Conservation (phyloP, 495 filamentous ascomycete species). For the Trichoderma erinaceum region DNA sequence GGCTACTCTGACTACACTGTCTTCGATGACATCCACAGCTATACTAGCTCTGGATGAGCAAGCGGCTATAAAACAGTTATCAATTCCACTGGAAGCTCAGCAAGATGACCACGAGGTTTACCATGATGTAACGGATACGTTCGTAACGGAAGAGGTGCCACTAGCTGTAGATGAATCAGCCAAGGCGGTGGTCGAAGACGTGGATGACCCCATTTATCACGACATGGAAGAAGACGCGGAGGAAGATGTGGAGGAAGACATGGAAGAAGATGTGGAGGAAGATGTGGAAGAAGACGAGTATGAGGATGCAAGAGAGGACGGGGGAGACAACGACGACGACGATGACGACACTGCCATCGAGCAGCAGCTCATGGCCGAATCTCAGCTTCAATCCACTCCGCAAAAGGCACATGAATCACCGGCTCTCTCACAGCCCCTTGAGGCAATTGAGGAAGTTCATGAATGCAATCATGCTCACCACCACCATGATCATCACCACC, state of each 20-base stretch:
- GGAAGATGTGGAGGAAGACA: background rate
- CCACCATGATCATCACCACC: background rate
- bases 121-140: background rate
- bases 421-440: background rate
- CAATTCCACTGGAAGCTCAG: background rate
- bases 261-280: background rate
- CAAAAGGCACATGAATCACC: background rate
- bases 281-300: slow-evolving; percentile 14
- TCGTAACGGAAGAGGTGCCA: background rate
- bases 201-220: background rate
- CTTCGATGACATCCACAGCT: background rate
- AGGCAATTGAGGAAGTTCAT: background rate
- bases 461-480: background rate
- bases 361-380: slow-evolving; percentile 16
- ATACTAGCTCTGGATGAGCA: background rate
- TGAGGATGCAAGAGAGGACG: slow-evolving; percentile 17
- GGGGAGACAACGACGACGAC: slow-evolving; percentile 6
- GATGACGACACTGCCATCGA: slow-evolving; percentile 9
- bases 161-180: background rate
- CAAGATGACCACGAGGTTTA: background rate
- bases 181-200: background rate
- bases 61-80: background rate
- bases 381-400: background rate
- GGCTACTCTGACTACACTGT: background rate
- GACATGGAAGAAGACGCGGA: background rate